Conservation (phyloP, 2,329 filamentous ascomycete species). For the Capronia americana region DNA sequence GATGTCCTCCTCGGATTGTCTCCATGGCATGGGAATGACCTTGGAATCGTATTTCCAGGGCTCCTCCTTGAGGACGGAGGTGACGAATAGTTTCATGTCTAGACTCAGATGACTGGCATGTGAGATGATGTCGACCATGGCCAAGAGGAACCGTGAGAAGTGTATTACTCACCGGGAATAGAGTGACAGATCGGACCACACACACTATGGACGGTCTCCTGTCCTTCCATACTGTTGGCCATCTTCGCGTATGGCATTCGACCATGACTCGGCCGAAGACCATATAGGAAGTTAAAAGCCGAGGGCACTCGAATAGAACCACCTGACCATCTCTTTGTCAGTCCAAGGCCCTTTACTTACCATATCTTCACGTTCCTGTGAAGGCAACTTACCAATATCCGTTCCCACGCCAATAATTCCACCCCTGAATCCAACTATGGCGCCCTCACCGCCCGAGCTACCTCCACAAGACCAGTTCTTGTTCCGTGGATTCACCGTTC, state of each 20-base stretch:
- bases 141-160: no score
- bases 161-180: constrained; percentile 50
- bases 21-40: constrained; percentile 61
- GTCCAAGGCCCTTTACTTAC: no score
- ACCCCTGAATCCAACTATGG: constrained; percentile 61
- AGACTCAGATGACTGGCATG: no score
- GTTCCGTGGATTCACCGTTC: constrained; percentile 64
- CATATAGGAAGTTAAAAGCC: constrained; percentile 48
- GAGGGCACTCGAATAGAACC: constrained; percentile 54
- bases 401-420: constrained; percentile 64
- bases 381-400: constrained; percentile 47
- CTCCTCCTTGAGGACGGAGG: constrained; percentile 44
- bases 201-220: constrained; percentile 54
- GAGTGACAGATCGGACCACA: constrained; percentile 61
- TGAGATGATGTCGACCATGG: no score
- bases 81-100: constrained; percentile 43
- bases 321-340: constrained; percentile 42
- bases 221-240: constrained; percentile 11
- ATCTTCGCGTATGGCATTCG: constrained; percentile 3
- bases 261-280: constrained; percentile 46
- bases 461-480: constrained; percentile 61
- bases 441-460: constrained; percentile 65
- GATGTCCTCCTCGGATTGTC: constrained; percentile 46
- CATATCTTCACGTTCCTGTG: no score
- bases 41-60: constrained; percentile 62